phyloP scores from a whole-genome alignment of 768 basidiomycete genomes.

The Tubosaeta sp. region DNA sequence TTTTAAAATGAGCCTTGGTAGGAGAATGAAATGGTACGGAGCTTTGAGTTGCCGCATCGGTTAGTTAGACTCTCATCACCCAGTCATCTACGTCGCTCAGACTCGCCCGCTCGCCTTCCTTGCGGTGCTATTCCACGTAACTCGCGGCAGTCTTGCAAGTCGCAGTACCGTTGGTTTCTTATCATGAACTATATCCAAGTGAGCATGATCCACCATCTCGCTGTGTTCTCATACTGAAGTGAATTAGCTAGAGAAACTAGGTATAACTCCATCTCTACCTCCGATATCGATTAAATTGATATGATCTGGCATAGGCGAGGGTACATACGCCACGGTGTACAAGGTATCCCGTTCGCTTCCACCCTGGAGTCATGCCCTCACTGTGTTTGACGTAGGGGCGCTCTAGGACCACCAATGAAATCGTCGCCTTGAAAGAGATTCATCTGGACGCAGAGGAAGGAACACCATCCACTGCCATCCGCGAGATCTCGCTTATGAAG shows the following conservation, averaged over 20 bases:
- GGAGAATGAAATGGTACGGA: too few species aligned
- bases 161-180: background rate
- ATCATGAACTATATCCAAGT: slow-evolving; percentile 61
- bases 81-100: background rate
- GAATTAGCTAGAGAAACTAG: slow-evolving; percentile 84
- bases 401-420: slow-evolving; percentile 96
- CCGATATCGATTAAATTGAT: slow-evolving; percentile 5
- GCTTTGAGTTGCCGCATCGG: slow-evolving; percentile 17
- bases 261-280: slow-evolving; percentile 25
- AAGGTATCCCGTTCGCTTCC: slow-evolving; percentile 52
- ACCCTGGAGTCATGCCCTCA: background rate
- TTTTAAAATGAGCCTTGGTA: background rate
- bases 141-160: slow-evolving; percentile 4
- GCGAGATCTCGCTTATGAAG: slow-evolving; percentile 99
- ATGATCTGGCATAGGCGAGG: slow-evolving; percentile 54
- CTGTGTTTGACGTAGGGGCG: slow-evolving; percentile 59
- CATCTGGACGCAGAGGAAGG: slow-evolving; percentile 99
- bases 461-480: slow-evolving; percentile 96
- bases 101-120: slow-evolving; percentile 1
- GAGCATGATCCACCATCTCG: slow-evolving; percentile 6
- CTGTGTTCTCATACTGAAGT: slow-evolving; percentile 5
- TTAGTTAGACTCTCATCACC: background rate
- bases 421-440: slow-evolving; percentile 98
- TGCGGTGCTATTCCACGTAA: slow-evolving; percentile 3
- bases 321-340: slow-evolving; percentile 96